A percentile compares a stretch with the other conserved stretches of the same genome.
Conservation (phyloP, 306 rosid genomes). For the Lupinus albus region DNA sequence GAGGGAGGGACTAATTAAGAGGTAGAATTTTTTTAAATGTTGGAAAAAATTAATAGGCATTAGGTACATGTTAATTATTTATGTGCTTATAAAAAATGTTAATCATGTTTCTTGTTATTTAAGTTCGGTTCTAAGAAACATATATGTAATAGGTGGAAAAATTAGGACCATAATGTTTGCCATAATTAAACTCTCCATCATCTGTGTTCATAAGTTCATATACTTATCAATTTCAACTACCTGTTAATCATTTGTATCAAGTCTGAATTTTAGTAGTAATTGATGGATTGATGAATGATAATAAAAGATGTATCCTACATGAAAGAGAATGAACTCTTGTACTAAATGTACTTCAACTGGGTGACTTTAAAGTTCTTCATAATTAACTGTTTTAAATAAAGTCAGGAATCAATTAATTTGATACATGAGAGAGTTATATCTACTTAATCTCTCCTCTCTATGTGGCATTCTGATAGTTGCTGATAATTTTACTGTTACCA, state of each 20-base stretch:
- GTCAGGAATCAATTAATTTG: background rate
- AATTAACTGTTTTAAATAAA: background rate
- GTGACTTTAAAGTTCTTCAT: too few relatives aligned
- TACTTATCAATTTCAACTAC: conserved; percentile 30
- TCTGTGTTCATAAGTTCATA: conserved; percentile 39
- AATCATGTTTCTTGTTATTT: conserved; percentile 26
- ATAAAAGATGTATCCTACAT: background rate
- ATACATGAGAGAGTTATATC: background rate
- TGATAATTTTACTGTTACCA: conserved; percentile 3
- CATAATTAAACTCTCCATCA: conserved; percentile 3
- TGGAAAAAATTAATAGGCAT: conserved; percentile 40
- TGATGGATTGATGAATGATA: background rate
- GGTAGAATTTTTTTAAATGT: conserved; percentile 22
- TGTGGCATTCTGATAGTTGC: background rate
- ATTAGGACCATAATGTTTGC: conserved; percentile 25
- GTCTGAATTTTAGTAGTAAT: background rate
- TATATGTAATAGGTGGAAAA: conserved; percentile 47
- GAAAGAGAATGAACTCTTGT: background rate
- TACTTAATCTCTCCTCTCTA: background rate
- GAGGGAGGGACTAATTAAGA: conserved; percentile 31
- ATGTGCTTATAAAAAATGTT: background rate
- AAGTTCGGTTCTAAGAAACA: conserved; percentile 42
- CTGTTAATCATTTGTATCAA: conserved; percentile 17
- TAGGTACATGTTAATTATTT: conserved; percentile 42
- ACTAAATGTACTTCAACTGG: background rate